These are phyloP conservation scores for Alternaria tenuissima DNA, from an alignment of 2,329 filamentous ascomycete species.

Conservation along the genomic window DNA sequence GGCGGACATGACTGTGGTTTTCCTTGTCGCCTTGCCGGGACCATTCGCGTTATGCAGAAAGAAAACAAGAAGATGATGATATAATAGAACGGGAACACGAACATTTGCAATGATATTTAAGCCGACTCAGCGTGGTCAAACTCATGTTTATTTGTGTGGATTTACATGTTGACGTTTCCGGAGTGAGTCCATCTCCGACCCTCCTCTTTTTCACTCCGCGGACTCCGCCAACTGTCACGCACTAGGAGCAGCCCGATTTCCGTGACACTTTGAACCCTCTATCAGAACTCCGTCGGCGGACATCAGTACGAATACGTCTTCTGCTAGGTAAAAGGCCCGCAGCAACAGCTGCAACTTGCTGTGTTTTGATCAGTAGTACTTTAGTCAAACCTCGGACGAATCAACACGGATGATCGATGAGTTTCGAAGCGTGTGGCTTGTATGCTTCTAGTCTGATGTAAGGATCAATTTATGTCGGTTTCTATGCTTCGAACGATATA, in stretches of 20 bases:
- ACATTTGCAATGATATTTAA: background rate
- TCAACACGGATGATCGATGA: background rate
- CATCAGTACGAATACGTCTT: no score
- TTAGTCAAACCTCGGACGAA: background rate
- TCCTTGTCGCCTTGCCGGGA: background rate
- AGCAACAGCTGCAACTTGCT: background rate
- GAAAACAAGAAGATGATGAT: background rate
- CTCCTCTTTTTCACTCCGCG: background rate
- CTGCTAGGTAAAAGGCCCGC: no score
- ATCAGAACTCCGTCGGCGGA: no score
- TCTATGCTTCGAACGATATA: background rate
- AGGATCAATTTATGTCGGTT: background rate
- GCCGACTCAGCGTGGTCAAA: background rate
- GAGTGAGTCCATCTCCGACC: background rate
- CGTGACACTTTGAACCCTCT: background rate
- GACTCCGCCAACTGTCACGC: background rate
- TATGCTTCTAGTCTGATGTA: background rate
- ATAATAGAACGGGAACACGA: background rate
- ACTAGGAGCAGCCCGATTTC: background rate
- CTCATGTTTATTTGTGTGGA: background rate
- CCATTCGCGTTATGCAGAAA: background rate
- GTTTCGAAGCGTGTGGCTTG: background rate
- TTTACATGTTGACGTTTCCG: background rate
- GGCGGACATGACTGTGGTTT: background rate
- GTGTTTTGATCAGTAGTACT: background rate